A percentile compares a stretch with the other conserved stretches of the same genome.
phyloP scores from a whole-genome alignment of 1,284 basidiomycete genomes.

The Apiotrichum sp. region DNA sequence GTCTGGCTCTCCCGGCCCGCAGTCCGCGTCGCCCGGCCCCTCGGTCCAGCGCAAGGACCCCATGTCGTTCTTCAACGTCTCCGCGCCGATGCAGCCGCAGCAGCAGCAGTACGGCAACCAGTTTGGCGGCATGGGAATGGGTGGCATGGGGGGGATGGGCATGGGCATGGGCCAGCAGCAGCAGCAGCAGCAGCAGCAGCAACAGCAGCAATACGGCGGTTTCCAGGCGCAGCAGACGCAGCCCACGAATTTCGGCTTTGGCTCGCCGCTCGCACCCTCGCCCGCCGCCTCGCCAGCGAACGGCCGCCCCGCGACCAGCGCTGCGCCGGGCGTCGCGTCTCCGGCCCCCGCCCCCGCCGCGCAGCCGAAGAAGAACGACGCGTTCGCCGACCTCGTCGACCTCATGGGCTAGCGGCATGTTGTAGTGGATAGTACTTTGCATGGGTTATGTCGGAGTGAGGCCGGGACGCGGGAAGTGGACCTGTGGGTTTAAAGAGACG shows the following conservation, averaged over 20 bases:
- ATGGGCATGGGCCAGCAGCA: background rate
- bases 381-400: constrained; percentile 47
- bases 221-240: constrained; percentile 9
- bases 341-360: constrained; percentile 11
- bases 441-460: background rate
- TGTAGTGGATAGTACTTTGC: background rate
- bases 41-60: constrained; percentile 29
- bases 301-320: constrained; percentile 1
- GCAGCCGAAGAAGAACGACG: constrained; percentile 40
- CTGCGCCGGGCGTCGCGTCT: background rate
- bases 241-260: constrained; percentile 13
- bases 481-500: too few species aligned
- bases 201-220: constrained; percentile 1
- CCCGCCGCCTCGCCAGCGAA: background rate
- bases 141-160: constrained; percentile 6
- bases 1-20: constrained; percentile 21
- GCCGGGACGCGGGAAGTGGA: too few species aligned
- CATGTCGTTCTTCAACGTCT: constrained; percentile 43
- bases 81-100: constrained; percentile 1
- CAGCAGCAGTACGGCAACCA: constrained; percentile 10
- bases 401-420: constrained; percentile 29
- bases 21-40: constrained; percentile 5
- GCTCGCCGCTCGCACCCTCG: constrained; percentile 11
- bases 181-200: constrained; percentile 2
- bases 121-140: constrained; percentile 6